Percentiles rank a stretch among this genome's conserved stretches.
phyloP scores from a whole-genome alignment of 1,139 yeast species.

The Protomyces inundatus region DNA sequence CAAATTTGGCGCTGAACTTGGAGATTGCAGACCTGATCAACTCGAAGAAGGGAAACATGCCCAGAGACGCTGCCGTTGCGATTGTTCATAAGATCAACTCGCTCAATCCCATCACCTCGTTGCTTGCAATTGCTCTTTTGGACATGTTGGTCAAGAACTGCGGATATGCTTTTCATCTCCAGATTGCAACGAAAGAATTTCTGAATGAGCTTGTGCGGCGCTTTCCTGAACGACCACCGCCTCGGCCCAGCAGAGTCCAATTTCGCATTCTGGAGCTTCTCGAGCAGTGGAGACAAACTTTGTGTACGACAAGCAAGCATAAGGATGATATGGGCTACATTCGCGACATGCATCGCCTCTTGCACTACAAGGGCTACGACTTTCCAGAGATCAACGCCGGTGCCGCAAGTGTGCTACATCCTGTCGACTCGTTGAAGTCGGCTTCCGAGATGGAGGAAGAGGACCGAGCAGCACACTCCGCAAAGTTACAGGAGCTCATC shows the following conservation, averaged over 20 bases:
- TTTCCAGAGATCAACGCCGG: constrained; percentile 89
- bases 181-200: constrained; percentile 90
- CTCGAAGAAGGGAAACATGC: constrained; percentile 76
- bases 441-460: constrained; percentile 87
- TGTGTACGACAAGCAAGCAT: constrained; percentile 82
- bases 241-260: constrained; percentile 76
- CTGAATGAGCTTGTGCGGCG: constrained; percentile 84
- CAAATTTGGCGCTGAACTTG: constrained; percentile 78
- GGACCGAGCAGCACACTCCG: constrained; percentile 87
- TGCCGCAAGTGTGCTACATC: constrained; percentile 89
- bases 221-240: constrained; percentile 93
- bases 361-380: constrained; percentile 64
- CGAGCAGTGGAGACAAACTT: constrained; percentile 96
- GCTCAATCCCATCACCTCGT: constrained; percentile 71
- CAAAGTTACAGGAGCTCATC: constrained; percentile 89
- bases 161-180: constrained; percentile 94
- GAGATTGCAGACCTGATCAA: constrained; percentile 92
- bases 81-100: constrained; percentile 79
- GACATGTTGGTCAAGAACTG: constrained; percentile 95
- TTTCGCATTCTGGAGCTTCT: constrained; percentile 79
- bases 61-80: constrained; percentile 91
- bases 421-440: constrained; percentile 78
- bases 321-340: constrained; percentile 88
- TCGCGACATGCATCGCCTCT: constrained; percentile 89
- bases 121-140: constrained; percentile 55